Percentiles rank a stretch among this genome's conserved stretches.
Evolutionary conservation across 2,329 filamentous ascomycete genomes (phyloP).

Genomic region (Ceratocystis cacaofunesta): DNA sequence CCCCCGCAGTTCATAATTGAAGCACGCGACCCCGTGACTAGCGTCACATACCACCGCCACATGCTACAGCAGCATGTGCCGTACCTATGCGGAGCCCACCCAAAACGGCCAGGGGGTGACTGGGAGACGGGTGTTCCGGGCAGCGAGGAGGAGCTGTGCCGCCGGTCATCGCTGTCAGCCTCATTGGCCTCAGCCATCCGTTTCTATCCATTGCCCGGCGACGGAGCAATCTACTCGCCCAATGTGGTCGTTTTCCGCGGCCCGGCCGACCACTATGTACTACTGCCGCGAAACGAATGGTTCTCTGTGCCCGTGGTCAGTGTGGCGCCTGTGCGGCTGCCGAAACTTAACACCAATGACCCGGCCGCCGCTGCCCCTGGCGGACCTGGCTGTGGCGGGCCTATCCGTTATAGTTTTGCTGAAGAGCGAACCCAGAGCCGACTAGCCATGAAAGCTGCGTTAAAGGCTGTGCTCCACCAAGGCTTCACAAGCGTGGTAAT

Average conservation of each 20-base stretch:
- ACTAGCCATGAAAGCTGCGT: conserved; percentile 56
- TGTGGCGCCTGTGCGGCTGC: conserved; percentile 55
- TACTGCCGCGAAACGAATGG: conserved; percentile 38
- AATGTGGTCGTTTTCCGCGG: conserved; percentile 60
- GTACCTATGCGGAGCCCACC: conserved; percentile 60
- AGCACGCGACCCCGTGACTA: conserved; percentile 43
- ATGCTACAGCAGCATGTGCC: conserved; percentile 36
- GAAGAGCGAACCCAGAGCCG: conserved; percentile 57
- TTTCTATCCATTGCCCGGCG: conserved; percentile 53
- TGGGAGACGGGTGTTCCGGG: conserved; percentile 50
- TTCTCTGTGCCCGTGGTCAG: conserved; percentile 55
- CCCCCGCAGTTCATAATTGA: conserved; percentile 38
- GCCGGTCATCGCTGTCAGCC: conserved; percentile 58
- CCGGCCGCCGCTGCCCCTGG: conserved; percentile 24
- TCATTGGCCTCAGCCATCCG: conserved; percentile 45
- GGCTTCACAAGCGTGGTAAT: conserved; percentile 43
- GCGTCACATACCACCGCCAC: conserved; percentile 41
- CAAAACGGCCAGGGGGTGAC: conserved; percentile 62
- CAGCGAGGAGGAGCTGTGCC: conserved; percentile 52
- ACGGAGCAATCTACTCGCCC: conserved; percentile 55
- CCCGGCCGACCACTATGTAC: conserved; percentile 49
- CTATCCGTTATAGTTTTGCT: conserved; percentile 49
- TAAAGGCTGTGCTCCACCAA: conserved; percentile 52
- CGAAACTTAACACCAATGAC: conserved; percentile 45
- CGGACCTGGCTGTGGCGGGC: conserved; percentile 28